These are phyloP conservation scores for Durio zibethinus DNA, from an alignment of 345 rosid species.

Conservation along the genomic window DNA sequence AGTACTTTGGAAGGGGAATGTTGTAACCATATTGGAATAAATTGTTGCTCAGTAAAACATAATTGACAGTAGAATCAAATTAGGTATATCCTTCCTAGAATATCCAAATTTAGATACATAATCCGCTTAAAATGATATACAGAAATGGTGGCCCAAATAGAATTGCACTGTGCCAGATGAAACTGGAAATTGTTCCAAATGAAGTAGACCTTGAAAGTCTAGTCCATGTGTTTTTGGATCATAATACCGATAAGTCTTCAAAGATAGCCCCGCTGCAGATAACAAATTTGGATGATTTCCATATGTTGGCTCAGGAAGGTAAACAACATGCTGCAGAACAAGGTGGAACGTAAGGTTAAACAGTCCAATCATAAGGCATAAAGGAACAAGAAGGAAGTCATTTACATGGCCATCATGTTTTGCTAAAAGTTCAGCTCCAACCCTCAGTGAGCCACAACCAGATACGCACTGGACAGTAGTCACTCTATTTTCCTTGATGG, in stretches of 20 bases:
- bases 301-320: conserved; percentile 93
- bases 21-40: background rate
- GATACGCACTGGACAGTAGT: conserved; percentile 87
- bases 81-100: background rate
- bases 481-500: conserved; percentile 63
- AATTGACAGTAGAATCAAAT: background rate
- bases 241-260: conserved; percentile 81
- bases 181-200: conserved; percentile 3
- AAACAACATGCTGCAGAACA: conserved; percentile 60
- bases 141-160: background rate
- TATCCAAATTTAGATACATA: background rate
- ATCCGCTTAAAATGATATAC: background rate
- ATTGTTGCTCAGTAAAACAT: background rate
- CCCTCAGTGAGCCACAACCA: conserved; percentile 86
- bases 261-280: conserved; percentile 71
- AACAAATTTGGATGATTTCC: conserved; percentile 92
- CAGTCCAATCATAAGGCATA: background rate
- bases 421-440: conserved; percentile 86
- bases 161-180: background rate
- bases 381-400: conserved; percentile 11
- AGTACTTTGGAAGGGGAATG: background rate
- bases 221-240: conserved; percentile 83
- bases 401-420: conserved; percentile 61
- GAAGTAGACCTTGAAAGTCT: conserved; percentile 72
- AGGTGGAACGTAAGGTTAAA: conserved; percentile 15